Base-by-base conservation (phyloP, 139 green algal species). In the Coelastrella sp. region DNA sequence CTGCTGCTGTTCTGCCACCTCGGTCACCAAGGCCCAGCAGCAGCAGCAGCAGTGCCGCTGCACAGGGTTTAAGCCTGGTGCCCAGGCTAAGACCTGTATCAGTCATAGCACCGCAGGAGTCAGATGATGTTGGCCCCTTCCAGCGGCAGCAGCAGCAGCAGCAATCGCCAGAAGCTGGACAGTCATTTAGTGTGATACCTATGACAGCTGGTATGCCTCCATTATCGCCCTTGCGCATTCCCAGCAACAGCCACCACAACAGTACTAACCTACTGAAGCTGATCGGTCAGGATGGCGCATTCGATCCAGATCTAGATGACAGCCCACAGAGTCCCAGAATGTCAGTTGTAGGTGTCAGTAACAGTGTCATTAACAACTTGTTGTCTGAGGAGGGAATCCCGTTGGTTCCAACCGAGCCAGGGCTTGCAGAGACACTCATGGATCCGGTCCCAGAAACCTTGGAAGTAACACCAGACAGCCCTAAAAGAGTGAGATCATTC, bases 331-430 rank as follows among this genome's bases (percentile, higher is more conserved):
- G 68, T 23, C 83, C 83, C 66, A 80, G 73, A 57, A 54, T 20
- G 83, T 88, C 83, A n/a, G 83, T 88, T 58, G 64, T 75, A 22
- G 68, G 83, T 57, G 83, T 80, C 10, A 83, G 54, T 57, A 88
- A 88, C 68, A 80, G 68, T n/a, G 68, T 80, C 3, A 88, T 88
- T 80, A 68, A 88, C 83, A 73, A 22, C 32, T 56, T 88, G 83
- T 60, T 88, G 57, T 88, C 83, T 32, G 83, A 88, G 68, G 83
- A 88, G 8, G 83, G 83, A 3, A 60, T 88, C 19, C 83, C 83
- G 47, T 73, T 88, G 68, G 66, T 88, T 0, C 56, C 68, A 14
- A 88, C 65, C 17, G 58, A 66, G 19, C 32, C 19, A 56, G 78
- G 20, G 19, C 23, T 60, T 5, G 78, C 13, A 8, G 32, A 58